Evolutionary conservation across 2,329 filamentous ascomycete species (phyloP).

Genomic region (Lachnellula arida): DNA sequence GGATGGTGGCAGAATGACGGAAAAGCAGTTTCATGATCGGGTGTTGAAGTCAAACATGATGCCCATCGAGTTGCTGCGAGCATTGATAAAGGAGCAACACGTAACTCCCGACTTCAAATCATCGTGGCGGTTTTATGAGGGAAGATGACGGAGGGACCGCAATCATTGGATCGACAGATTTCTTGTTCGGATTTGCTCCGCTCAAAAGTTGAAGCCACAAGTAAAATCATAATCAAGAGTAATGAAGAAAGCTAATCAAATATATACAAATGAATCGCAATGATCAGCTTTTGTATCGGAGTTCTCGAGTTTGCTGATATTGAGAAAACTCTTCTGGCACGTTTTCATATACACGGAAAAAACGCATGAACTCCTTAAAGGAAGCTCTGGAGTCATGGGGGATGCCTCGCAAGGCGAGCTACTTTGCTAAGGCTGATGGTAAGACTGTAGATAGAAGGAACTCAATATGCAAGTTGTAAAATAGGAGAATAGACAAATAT

Average conservation of each 20-base stretch:
- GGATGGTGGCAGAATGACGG: constrained; percentile 34
- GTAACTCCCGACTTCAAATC: constrained; percentile 42
- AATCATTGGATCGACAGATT: neutral
- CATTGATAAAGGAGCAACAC: constrained; percentile 40
- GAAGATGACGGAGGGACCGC: neutral
- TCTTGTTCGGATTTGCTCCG: too few species aligned
- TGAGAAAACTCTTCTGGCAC: neutral
- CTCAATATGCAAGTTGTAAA: neutral
- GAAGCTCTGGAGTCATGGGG: neutral
- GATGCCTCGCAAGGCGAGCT: neutral
- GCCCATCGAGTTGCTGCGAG: constrained; percentile 50
- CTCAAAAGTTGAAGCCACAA: too few species aligned
- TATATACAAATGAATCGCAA: too few species aligned
- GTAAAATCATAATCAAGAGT: too few species aligned
- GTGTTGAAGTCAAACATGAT: constrained; percentile 48
- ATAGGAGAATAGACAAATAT: neutral
- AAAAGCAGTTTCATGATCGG: constrained; percentile 53
- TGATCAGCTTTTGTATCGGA: neutral
- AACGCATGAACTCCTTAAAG: neutral
- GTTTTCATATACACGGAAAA: neutral
- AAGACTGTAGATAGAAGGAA: neutral
- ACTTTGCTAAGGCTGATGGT: neutral
- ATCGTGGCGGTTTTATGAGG: constrained; percentile 46
- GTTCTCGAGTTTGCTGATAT: neutral
- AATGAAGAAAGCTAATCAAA: too few species aligned